A percentile compares a stretch with the other conserved stretches of the same genome.
Conservation (phyloP, 345 rosid genomes). For the Citrus glauca region DNA sequence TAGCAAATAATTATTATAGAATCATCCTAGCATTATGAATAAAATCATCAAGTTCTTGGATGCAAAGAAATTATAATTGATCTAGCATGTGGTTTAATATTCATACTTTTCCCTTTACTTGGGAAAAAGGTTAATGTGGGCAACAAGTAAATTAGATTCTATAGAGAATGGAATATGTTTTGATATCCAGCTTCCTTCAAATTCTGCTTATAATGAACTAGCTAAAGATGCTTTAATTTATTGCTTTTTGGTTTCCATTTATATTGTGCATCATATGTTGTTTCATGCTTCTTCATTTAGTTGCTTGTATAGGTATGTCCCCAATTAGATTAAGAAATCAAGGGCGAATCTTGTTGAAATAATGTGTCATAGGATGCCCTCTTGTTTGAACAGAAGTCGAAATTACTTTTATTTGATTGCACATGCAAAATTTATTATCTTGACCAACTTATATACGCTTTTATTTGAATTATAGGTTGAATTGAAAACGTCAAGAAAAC, state of each 20-base stretch:
- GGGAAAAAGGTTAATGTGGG: not conserved
- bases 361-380: not conserved
- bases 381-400: not conserved
- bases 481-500: not conserved
- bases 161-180: not conserved
- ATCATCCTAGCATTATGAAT: not conserved
- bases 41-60: constrained; percentile 10
- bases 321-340: too few relatives aligned
- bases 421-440: not conserved
- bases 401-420: not conserved
- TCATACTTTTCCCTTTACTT: not conserved
- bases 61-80: constrained; percentile 7
- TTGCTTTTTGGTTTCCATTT: too few relatives aligned
- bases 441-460: not conserved
- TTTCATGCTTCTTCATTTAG: not conserved
- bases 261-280: not conserved
- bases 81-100: not conserved
- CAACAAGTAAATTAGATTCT: not conserved
- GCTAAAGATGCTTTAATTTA: not conserved
- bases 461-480: not conserved
- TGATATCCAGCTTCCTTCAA: not conserved
- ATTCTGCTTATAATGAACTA: not conserved
- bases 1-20: not conserved
- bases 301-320: too few relatives aligned
- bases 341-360: not conserved